Percentiles rank a stretch among this genome's conserved stretches.
Evolutionary conservation across 1,139 yeast species (phyloP).

Genomic region (Blastobotrys arbuscula): DNA sequence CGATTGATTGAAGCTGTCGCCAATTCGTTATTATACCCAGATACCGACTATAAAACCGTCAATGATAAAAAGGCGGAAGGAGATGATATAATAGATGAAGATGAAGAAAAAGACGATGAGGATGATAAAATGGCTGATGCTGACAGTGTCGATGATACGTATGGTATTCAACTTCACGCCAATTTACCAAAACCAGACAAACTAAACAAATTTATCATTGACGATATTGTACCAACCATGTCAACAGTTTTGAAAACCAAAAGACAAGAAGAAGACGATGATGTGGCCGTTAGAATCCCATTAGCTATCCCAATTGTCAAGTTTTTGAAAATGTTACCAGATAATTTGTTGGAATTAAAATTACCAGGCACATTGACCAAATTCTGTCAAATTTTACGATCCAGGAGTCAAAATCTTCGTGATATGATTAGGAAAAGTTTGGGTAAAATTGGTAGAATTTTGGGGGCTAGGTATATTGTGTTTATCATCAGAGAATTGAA

Average conservation of each 20-base stretch:
- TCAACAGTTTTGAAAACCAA: slow-evolving; percentile 45
- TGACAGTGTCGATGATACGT: slow-evolving; percentile 4
- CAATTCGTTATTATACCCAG: slow-evolving; percentile 39
- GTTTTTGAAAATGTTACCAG: slow-evolving; percentile 58
- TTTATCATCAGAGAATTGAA: slow-evolving; percentile 75
- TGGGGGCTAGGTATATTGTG: slow-evolving; percentile 70
- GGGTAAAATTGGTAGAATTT: slow-evolving; percentile 53
- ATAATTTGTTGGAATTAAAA: slow-evolving; percentile 48
- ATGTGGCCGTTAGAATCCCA: slow-evolving; percentile 68
- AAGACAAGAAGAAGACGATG: slow-evolving; percentile 60
- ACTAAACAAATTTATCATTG: slow-evolving; percentile 49
- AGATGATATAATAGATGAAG: slow-evolving; percentile 44
- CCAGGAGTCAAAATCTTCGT: slow-evolving; percentile 82
- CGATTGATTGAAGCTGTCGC: slow-evolving; percentile 61
- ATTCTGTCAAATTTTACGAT: slow-evolving; percentile 80
- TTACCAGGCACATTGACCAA: slow-evolving; percentile 81
- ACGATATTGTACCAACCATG: slow-evolving; percentile 59
- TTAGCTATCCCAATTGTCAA: slow-evolving; percentile 78
- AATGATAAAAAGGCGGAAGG: slow-evolving; percentile 10
- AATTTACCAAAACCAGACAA: slow-evolving; percentile 36
- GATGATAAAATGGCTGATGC: slow-evolving; percentile 15
- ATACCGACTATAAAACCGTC: slow-evolving; percentile 14
- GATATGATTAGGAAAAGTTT: slow-evolving; percentile 79
- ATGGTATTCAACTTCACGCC: slow-evolving; percentile 23
- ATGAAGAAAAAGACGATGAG: slow-evolving; percentile 27